Percentiles rank a stretch among this genome's conserved stretches.
Evolutionary conservation across 2,329 filamentous ascomycete species (phyloP).

Genomic region (Trichoderma harzianum): DNA sequence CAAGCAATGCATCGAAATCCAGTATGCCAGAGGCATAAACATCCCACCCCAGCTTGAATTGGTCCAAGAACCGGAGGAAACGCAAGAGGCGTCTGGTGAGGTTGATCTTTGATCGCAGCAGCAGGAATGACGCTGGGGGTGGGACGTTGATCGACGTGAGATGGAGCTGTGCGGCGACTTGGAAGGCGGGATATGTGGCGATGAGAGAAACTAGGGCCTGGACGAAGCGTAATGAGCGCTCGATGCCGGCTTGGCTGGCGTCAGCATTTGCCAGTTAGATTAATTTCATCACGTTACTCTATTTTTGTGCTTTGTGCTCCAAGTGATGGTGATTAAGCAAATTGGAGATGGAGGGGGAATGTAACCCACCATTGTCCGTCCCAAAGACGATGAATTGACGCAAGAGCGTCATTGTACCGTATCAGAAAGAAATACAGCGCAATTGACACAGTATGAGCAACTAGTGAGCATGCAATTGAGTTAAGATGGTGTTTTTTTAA

Average conservation of each 20-base stretch:
- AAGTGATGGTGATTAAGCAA: background rate
- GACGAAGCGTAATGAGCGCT: slow-evolving; percentile 57
- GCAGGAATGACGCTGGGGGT: slow-evolving; percentile 32
- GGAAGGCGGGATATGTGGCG: slow-evolving; percentile 41
- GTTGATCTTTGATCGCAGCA: slow-evolving; percentile 42
- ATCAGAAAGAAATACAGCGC: background rate
- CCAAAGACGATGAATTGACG: slow-evolving; percentile 15
- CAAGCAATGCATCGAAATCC: slow-evolving; percentile 44
- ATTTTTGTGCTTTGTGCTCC: background rate
- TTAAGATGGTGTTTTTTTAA: background rate
- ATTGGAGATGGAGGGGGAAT: background rate
- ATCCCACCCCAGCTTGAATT: slow-evolving; percentile 50
- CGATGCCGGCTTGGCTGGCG: slow-evolving; percentile 43
- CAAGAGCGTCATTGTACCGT: background rate
- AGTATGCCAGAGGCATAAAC: slow-evolving; percentile 34
- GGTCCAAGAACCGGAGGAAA: slow-evolving; percentile 64
- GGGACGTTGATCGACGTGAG: slow-evolving; percentile 25
- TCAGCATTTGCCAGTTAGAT: background rate
- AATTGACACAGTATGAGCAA: background rate
- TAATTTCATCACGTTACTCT: background rate
- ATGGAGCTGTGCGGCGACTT: slow-evolving; percentile 33
- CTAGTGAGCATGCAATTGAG: background rate
- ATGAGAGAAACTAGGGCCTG: slow-evolving; percentile 51
- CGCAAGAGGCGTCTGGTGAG: slow-evolving; percentile 61
- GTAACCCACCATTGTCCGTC: slow-evolving; percentile 14